Base-by-base conservation (phyloP, 768 basidiomycete genomes). In the Crepidotus variabilis region DNA sequence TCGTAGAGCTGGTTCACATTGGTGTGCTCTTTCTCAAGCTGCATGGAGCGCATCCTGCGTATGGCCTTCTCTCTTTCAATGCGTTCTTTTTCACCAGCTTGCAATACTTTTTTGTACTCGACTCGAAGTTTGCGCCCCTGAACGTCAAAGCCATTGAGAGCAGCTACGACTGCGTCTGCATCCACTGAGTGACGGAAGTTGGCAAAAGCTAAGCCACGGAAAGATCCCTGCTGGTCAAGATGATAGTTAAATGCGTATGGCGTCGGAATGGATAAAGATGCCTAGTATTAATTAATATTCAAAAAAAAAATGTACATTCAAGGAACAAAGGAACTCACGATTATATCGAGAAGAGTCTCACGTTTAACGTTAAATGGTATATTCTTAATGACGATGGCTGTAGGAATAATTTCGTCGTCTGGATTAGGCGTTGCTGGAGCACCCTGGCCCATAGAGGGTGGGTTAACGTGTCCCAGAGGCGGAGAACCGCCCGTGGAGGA, bases 191-290 rank as follows among this genome's bases (percentile, higher is more conserved):
- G 89, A 54, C 95, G 86, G 75, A 98, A 99, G 71, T 99, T 99
- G 68, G 97, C 97, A 71, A 99, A 99, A 11, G 97, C 97, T 52
- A 99, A 75, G 18, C 97, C 97, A 58, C 97, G 88, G 82, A 99
- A 99, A 45, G 92, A 88, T 63, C 95, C 95, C 67, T 91, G 88
- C 64, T 93, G 92, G 73, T 98, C 95, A 67, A 96, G 85, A 71
- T 99, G 97, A 70, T 98, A 99, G 74, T 99, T 99, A 83, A 99
- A 99, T 24, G 97, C 97, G 72, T 98, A 98, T 36, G 97, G 97
- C 13, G 94, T 90, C 57, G 95, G 95, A 68, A 98, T 96, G 45
- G 88, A 82, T 61, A 99, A 76, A 53, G 94, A 95, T 66, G 88
- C 86, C 92, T 95, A 62, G 51, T 56, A 57, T 56, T 56, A 57